Base-by-base conservation (phyloP, 176 grass and related monocot species). In the Saccharum spontaneum region DNA sequence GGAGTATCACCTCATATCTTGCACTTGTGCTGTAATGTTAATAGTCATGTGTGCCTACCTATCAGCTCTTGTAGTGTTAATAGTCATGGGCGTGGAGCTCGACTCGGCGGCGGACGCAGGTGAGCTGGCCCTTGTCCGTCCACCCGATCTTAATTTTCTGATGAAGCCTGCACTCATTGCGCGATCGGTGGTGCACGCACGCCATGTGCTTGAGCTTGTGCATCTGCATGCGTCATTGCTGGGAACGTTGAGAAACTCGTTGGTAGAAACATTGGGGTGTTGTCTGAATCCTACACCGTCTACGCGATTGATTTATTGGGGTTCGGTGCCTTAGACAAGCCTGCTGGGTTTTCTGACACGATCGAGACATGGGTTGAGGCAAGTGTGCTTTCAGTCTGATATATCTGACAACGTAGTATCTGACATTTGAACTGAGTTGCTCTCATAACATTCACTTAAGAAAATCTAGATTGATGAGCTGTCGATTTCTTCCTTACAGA, bases 331-430 rank as follows among this genome's bases (percentile, higher is more conserved):
- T 99, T 93, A 0, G 97, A 99, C 15, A 99, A 99, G 82, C 93
- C 93, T 67, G 30, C 86, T 62, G 90, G 91, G 17, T 96, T 94
- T 77, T 48, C 90, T 69, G 92, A 99, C 91, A 99, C 91, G 76
- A 99, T 99, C 93, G 93, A 99, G 61, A 90, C 83, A 40, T 96
- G 97, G 97, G 93, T 91, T 66, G 64, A 92, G 91, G 97, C 90
- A 17, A 80, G 54, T 76, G n/a, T 59, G 7, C 49, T 59, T 20
- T 73, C 46, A 18, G 36, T 72, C 39, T 61, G 40, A 79, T 34
- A 30, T 10, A 38, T n/a, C n/a, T n/a, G n/a, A n/a, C n/a, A 3
- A 36, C 33, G 33, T 34, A 34, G 1, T 0, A 36, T 36, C 34
- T 36, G 34, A 36, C 34, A n/a, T 59, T 17, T 11, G 3, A 38